Evolutionary conservation across 768 basidiomycete species (phyloP).

Genomic region (Gymnopilus dilepis): DNA sequence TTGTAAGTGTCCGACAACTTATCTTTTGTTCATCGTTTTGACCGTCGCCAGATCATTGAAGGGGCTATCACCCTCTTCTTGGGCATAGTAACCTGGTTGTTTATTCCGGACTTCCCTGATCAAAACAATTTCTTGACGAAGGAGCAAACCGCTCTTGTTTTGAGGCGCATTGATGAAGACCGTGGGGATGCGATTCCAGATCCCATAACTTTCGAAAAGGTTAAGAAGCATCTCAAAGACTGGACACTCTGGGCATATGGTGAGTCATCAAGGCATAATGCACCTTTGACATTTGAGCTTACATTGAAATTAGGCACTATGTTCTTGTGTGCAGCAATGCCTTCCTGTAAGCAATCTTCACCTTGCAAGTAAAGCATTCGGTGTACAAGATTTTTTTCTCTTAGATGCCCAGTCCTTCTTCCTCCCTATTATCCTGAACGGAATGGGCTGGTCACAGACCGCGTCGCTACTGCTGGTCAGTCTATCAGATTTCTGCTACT

Average conservation of each 20-base stretch:
- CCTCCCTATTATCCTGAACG: slow-evolving; percentile 49
- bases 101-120: slow-evolving; percentile 53
- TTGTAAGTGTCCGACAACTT: slow-evolving; percentile 35
- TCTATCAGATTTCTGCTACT: slow-evolving; percentile 14
- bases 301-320: slow-evolving; percentile 40
- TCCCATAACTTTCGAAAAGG: slow-evolving; percentile 39
- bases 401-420: slow-evolving; percentile 41
- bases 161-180: slow-evolving; percentile 54
- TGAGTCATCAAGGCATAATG: slow-evolving; percentile 21
- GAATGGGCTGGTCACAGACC: slow-evolving; percentile 46
- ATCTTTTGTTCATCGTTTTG: not conserved
- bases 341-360: slow-evolving; percentile 39
- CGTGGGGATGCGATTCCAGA: slow-evolving; percentile 56
- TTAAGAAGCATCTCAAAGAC: slow-evolving; percentile 45
- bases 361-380: not conserved
- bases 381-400: not conserved
- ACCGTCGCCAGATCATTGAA: slow-evolving; percentile 46
- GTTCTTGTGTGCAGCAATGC: slow-evolving; percentile 50
- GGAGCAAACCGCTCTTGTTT: slow-evolving; percentile 47
- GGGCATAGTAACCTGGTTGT: slow-evolving; percentile 45
- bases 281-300: slow-evolving; percentile 1
- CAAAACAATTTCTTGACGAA: slow-evolving; percentile 49
- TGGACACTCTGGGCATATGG: slow-evolving; percentile 56
- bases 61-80: slow-evolving; percentile 48
- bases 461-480: slow-evolving; percentile 46